Percentiles rank a stretch among this genome's conserved stretches.
phyloP scores from a whole-genome alignment of 2,329 filamentous ascomycete species.

The Falciphora oryzae region DNA sequence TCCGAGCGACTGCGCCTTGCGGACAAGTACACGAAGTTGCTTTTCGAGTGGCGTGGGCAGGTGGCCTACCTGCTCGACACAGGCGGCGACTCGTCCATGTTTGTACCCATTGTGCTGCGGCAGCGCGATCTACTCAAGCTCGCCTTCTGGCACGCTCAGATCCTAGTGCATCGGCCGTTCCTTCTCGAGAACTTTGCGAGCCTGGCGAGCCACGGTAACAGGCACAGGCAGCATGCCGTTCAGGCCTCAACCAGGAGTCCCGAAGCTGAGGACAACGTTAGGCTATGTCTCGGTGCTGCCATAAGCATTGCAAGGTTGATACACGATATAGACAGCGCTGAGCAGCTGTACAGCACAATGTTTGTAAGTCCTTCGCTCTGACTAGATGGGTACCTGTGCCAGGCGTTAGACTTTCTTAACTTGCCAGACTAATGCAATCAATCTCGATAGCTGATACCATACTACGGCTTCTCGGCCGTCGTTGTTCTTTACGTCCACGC shows the following conservation, averaged over 20 bases:
- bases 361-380: not conserved
- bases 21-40: not conserved
- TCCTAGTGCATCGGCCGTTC: slow-evolving; percentile 33
- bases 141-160: slow-evolving; percentile 36
- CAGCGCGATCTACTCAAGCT: slow-evolving; percentile 36
- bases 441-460: slow-evolving; percentile 30
- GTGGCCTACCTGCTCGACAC: slow-evolving; percentile 31
- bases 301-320: slow-evolving; percentile 32
- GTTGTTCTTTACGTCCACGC: slow-evolving; percentile 39
- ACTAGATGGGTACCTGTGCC: not conserved
- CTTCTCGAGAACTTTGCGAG: slow-evolving; percentile 29
- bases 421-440: not conserved
- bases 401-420: not conserved
- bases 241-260: not conserved
- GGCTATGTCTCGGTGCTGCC: slow-evolving; percentile 31
- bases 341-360: slow-evolving; percentile 5
- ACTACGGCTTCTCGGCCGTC: slow-evolving; percentile 39
- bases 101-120: slow-evolving; percentile 34
- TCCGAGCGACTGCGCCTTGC: slow-evolving; percentile 24
- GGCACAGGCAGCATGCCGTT: not conserved
- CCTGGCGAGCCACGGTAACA: not conserved
- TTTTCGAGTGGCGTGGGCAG: slow-evolving; percentile 25
- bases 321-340: slow-evolving; percentile 25
- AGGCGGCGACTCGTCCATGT: slow-evolving; percentile 28
- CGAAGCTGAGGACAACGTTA: slow-evolving; percentile 10